phyloP scores from a whole-genome alignment of 2,329 filamentous ascomycete genomes.

The Botrytis hyacinthi region DNA sequence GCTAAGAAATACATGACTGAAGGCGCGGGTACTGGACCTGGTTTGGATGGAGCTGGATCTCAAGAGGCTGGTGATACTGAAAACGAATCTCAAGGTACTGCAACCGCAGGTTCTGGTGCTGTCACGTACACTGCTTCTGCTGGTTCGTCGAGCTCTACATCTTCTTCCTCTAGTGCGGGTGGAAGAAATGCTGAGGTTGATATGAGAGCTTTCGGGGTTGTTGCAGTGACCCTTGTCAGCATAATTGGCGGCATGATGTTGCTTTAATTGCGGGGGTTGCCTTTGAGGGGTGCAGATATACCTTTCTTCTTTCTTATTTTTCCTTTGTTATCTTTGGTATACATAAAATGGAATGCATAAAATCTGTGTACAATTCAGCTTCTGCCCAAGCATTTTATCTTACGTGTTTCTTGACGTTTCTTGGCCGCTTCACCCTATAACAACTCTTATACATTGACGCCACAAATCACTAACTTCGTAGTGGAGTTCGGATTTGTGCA shows the following conservation, averaged over 20 bases:
- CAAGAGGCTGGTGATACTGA: slow-evolving; percentile 37
- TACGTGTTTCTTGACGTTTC: background rate
- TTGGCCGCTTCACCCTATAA: background rate
- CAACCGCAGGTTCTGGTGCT: slow-evolving; percentile 30
- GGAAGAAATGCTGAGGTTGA: slow-evolving; percentile 12
- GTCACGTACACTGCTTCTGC: slow-evolving; percentile 28
- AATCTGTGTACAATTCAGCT: background rate
- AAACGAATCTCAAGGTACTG: slow-evolving; percentile 31
- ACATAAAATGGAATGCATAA: background rate
- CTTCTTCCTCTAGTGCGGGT: background rate
- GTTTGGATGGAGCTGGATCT: slow-evolving; percentile 38
- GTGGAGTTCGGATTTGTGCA: background rate
- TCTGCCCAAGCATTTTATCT: background rate
- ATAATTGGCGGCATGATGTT: slow-evolving; percentile 17
- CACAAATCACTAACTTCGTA: background rate
- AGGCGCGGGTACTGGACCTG: slow-evolving; percentile 50
- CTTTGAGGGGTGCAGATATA: background rate
- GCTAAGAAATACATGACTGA: slow-evolving; percentile 44
- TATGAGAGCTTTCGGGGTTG: slow-evolving; percentile 3
- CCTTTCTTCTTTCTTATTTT: background rate
- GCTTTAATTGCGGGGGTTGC: background rate
- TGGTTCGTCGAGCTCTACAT: slow-evolving; percentile 1
- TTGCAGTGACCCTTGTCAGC: background rate
- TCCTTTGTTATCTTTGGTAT: background rate
- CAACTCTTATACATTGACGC: background rate